Evolutionary conservation across 352 stramenopile species (phyloP).

Genomic region (Peronospora belbahrii): DNA sequence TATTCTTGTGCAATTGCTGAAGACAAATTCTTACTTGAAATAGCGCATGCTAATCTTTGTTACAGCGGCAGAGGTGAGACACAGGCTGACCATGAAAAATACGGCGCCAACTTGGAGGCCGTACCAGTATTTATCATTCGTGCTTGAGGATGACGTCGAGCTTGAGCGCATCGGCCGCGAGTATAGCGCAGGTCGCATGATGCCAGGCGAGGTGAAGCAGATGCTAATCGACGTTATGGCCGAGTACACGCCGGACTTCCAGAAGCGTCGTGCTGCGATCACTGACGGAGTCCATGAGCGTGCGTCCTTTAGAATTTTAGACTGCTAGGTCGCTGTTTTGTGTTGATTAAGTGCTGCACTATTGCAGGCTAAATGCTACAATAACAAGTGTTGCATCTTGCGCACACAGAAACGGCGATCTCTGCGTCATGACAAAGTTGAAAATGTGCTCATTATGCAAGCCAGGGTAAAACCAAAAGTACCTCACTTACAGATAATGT

Average conservation of each 20-base stretch:
- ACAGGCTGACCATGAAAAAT: slow-evolving; percentile 96
- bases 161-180: slow-evolving; percentile 90
- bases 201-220: slow-evolving; percentile 98
- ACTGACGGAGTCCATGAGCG: slow-evolving; percentile 97
- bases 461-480: background rate
- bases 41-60: slow-evolving; percentile 31
- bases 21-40: slow-evolving; percentile 53
- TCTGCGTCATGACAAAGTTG: slow-evolving; percentile 20
- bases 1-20: background rate
- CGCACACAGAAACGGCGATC: slow-evolving; percentile 76
- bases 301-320: slow-evolving; percentile 90
- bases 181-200: slow-evolving; percentile 93
- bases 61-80: slow-evolving; percentile 94
- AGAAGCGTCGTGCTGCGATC: slow-evolving; percentile 89
- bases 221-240: slow-evolving; percentile 91
- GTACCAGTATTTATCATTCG: slow-evolving; percentile 99
- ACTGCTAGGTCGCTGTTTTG: too few relatives aligned
- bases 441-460: slow-evolving; percentile 14
- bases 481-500: background rate
- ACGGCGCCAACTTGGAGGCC: slow-evolving; percentile 97
- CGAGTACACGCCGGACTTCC: slow-evolving; percentile 91
- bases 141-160: slow-evolving; percentile 98
- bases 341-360: too few relatives aligned
- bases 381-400: too few relatives aligned
- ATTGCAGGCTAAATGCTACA: too few relatives aligned